Base-by-base conservation (phyloP, 352 stramenopile genomes). In the Phytophthora agathidicida region DNA sequence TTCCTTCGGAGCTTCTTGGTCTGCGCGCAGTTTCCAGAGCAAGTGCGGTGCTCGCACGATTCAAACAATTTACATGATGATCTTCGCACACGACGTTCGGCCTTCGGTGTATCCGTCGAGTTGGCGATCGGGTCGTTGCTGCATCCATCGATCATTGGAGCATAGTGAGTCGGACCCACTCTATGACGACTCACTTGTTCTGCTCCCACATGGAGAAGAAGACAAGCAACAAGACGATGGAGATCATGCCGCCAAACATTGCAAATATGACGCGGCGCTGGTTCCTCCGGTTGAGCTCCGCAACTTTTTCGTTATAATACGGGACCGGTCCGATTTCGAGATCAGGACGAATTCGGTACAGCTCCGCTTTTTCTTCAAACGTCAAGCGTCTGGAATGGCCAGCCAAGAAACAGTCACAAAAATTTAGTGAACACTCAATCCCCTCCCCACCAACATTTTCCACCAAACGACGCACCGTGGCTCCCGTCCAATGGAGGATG, bases 311-410 rank as follows among this genome's bases (percentile, higher is more conserved):
- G 45, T 82, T 73, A 71, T 73, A 88, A 59, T 71, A 90, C 5
- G 80, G 75, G 31, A 31, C 60, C 24, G 77, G 77, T 0, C 71
- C 75, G 31, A 95, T 92, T 55, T 93, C 84, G 17, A 95, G 74
- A 47, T 95, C 86, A 17, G 86, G 86, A 5, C 86, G 86, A 44
- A 90, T 42, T 63, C 78, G 83, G 60, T 95, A 95, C 28, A 95
- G 73, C 48, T 89, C 86, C 37, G 83, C 77, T 59, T 89, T 91
- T 62, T 95, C 86, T 69, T 91, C 80, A 14, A 79, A 61, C 14
- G 86, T 94, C 44, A 95, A 53, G 10, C 86, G 75, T 32, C 84
- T 91, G 44, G 22, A 16, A 54, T 43, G 28, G 17, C n/a, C n/a
- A n/a, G n/a, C n/a, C 28, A 60, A 63, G 19, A 68, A 53, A 32